Evolutionary conservation across 2,329 filamentous ascomycete species (phyloP).

Genomic region (Myriosclerotinia curreyana): DNA sequence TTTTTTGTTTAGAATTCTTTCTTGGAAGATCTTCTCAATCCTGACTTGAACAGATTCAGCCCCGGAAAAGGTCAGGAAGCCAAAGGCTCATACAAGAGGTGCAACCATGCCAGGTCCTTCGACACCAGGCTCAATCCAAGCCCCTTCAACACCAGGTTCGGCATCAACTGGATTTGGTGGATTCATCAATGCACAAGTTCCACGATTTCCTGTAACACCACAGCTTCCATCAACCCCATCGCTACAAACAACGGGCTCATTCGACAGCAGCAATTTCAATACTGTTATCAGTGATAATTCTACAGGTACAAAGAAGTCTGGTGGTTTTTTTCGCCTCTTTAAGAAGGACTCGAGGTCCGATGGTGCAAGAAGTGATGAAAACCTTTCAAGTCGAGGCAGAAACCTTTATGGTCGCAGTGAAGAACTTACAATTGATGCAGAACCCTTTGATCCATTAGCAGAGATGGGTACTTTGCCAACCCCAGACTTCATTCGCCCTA

Average conservation of each 20-base stretch:
- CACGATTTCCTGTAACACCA: neutral
- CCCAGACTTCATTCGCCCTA: constrained; percentile 17
- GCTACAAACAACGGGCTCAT: constrained; percentile 8
- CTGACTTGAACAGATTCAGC: constrained; percentile 23
- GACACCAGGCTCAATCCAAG: neutral
- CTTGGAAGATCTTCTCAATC: neutral
- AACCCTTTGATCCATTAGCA: constrained; percentile 1
- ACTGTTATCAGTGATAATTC: neutral
- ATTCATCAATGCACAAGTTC: neutral
- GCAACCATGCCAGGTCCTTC: constrained; percentile 14
- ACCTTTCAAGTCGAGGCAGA: constrained; percentile 1
- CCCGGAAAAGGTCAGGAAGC: constrained; percentile 2
- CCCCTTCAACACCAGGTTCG: neutral
- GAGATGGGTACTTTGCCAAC: constrained; percentile 3
- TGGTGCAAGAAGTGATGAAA: neutral
- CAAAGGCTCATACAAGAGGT: constrained; percentile 14
- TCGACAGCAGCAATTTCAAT: constrained; percentile 7
- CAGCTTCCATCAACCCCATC: constrained; percentile 6
- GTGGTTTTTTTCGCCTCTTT: constrained; percentile 6
- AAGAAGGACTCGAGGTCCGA: constrained; percentile 2
- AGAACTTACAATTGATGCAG: neutral
- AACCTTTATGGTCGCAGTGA: constrained; percentile 5
- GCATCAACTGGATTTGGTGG: neutral
- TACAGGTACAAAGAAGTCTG: constrained; percentile 2
- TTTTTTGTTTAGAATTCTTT: neutral